Base-by-base conservation (phyloP, 2,329 filamentous ascomycete genomes). In the Passalora sequoiae region DNA sequence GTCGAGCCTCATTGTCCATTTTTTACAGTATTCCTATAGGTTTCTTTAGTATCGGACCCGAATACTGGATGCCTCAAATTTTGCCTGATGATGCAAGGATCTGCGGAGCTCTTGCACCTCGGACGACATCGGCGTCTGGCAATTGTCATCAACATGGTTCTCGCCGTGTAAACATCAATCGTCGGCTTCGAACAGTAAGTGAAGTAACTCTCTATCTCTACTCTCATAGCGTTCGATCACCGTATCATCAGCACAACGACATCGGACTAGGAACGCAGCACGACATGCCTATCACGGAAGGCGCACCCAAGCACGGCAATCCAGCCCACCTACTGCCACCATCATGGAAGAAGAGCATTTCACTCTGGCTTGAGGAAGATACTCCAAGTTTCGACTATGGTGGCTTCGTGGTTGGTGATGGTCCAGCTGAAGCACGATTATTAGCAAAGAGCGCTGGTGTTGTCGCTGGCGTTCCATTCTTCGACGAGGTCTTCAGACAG, bases 321-420 rank as follows among this genome's bases (percentile, higher is more conserved):
- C 72, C 80, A 24, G 73, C 77, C 13, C 80, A 94, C 64, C 79
- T 97, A 53, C 81, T 97, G 31, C 89, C 91, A 0, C 78, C 82
- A 16, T 85, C 82, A 51, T 96, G 88, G 80, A 94, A 91, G 65
- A 76, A 81, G 38, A 78, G 83, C 54, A 80, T 96, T 51, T 78
- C 83, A 17, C 70, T 78, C 59, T 98, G 92, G 92, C 83, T 96
- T 10, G 86, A 89, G 60, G 92, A 98, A 69, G 92, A 98, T 70
- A 94, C 89, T 3, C 92, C 92, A 4, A 92, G 87, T 40, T 91
- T 95, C 69, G 92, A 98, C 74, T 96, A 95, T 65, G 92, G 87
- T 60, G 92, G 92, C 48, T 98, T 94, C 66, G 92, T 98, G 5
- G 92, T 98, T 17, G 92, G 92, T 51, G 79, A 85, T 28, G 70